A percentile compares a stretch with the other conserved stretches of the same genome.
phyloP scores from a whole-genome alignment of 2,329 filamentous ascomycete species.

The Epichloe gansuensis region DNA sequence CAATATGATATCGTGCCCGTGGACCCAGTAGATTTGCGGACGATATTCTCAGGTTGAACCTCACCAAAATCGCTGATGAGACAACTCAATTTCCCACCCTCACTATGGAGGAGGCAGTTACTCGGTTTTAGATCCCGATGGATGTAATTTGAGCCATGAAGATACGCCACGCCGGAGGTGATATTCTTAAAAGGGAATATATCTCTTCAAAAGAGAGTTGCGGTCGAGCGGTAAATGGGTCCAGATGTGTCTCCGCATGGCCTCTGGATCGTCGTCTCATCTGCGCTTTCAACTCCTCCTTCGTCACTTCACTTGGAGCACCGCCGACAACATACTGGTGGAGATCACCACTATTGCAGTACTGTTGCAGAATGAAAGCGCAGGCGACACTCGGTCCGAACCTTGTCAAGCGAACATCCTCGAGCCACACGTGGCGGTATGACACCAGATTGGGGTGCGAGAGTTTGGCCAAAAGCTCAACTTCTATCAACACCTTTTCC shows the following conservation, averaged over 20 bases:
- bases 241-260: conserved; percentile 49
- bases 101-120: conserved; percentile 81
- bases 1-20: conserved; percentile 98
- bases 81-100: conserved; percentile 59
- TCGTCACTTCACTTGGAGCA: conserved; percentile 50
- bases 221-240: conserved; percentile 30
- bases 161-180: conserved; percentile 77
- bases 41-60: conserved; percentile 72
- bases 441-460: conserved; percentile 93
- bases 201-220: conserved; percentile 73
- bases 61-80: conserved; percentile 97
- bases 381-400: conserved; percentile 90
- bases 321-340: conserved; percentile 75
- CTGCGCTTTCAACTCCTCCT: conserved; percentile 79
- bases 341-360: conserved; percentile 88
- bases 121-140: conserved; percentile 93
- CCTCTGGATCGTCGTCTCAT: conserved; percentile 74
- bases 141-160: conserved; percentile 86
- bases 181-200: conserved; percentile 91
- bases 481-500: conserved; percentile 85
- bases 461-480: conserved; percentile 81
- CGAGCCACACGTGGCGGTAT: conserved; percentile 94
- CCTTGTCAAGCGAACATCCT: conserved; percentile 69
- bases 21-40: conserved; percentile 79
- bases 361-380: conserved; percentile 94